Evolutionary conservation across 306 rosid species (phyloP), one percentile per base, ranked within the genome.

Genomic region (Cucurbita moschata): DNA sequence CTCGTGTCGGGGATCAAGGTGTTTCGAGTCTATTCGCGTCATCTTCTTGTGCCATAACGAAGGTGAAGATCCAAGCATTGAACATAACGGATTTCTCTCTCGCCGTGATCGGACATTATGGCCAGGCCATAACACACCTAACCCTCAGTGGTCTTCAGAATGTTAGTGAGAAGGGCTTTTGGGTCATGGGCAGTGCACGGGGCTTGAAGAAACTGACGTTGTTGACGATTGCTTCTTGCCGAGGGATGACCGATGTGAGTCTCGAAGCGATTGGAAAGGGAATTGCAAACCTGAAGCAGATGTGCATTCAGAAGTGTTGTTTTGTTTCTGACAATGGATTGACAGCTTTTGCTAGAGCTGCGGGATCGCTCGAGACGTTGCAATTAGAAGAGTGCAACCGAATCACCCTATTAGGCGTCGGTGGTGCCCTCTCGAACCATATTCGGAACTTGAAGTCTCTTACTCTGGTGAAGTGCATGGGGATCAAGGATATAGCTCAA

Each of bases 331-430:
- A 89, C 80, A 49, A 73, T 46, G 99, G 97, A 77, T 70, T 95
- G 50, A 82, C 80, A 14, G 89, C 86, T 69, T 91, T 95, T 75
- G 77, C 92, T 68, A 85, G 83, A 83, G 78, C 84, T 43, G 96
- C 88, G 10, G 80, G 82, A 26, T 88, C 91, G 15, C 91, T 95
- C 14, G 96, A 95, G 88, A 77, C 84, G 88, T 75, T 95, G 82
- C 97, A 95, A 68, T 76, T 95, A 88, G 99, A 95, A 79, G 99
- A 95, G 88, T 95, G 99, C 63, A 86, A 88, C 81, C 83, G 92
- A 79, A 75, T 91, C 81, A 85, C 96, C 70, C 89, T 88, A 54
- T 74, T 83, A 52, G 99, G 99, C 82, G 75, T 95, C 57, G 72
- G 82, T 37, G 79, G 85, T 46, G 88, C 88, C 53, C 83, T 95